phyloP scores from a whole-genome alignment of 2,329 filamentous ascomycete species.

The Didymosphaeria variabile region DNA sequence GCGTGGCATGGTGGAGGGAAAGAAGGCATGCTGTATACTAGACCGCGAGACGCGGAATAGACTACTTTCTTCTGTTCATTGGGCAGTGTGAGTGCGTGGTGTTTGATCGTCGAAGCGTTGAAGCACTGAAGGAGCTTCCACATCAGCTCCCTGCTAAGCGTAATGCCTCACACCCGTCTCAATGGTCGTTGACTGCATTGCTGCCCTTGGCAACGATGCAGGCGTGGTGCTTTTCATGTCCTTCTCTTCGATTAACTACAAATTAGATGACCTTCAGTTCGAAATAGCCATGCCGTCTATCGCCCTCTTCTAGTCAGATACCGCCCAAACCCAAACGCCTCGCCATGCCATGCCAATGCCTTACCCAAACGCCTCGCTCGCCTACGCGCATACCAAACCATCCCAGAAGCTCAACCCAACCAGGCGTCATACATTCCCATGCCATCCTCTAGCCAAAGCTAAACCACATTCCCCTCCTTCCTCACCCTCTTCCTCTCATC shows the following conservation, averaged over 20 bases:
- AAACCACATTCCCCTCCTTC: constrained; percentile 32
- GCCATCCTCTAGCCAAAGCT: neutral
- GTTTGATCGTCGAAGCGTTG: no score
- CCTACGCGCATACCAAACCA: neutral
- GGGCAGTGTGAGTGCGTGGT: no score
- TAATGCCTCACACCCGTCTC: no score
- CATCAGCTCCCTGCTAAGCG: no score
- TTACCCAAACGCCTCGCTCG: neutral
- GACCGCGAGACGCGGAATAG: constrained; percentile 38
- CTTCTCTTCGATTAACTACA: neutral
- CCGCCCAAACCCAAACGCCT: neutral
- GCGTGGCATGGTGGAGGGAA: constrained; percentile 20
- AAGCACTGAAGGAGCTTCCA: no score
- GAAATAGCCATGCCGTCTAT: neutral
- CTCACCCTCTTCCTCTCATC: constrained; percentile 58
- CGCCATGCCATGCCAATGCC: neutral
- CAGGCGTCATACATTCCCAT: no score
- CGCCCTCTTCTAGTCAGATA: neutral
- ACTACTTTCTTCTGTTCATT: constrained; percentile 32
- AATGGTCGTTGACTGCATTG: no score
- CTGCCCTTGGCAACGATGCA: no score
- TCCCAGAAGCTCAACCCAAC: no score
- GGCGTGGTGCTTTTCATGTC: neutral
- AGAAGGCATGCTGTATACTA: constrained; percentile 40
- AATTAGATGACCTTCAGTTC: no score